phyloP scores from a whole-genome alignment of 495 filamentous ascomycete genomes.

The Xanthoparmelia taractica region DNA sequence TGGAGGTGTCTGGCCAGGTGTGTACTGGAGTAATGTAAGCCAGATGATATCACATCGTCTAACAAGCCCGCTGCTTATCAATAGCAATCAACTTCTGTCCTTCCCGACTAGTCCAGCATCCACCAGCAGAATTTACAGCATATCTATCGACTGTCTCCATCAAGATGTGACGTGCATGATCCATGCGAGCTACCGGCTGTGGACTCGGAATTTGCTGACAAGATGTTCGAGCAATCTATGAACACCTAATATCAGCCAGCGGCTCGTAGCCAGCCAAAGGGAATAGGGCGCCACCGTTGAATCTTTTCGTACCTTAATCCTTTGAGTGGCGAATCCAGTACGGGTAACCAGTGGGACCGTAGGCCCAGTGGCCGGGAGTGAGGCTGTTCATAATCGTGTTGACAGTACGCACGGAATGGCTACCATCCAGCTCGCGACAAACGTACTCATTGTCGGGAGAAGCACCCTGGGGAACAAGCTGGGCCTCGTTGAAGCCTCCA shows the following conservation, averaged over 20 bases:
- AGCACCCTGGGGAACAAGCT: constrained; percentile 14
- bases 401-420: constrained; percentile 25
- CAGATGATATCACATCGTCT: background rate
- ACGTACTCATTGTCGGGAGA: constrained; percentile 21
- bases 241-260: background rate
- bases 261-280: background rate
- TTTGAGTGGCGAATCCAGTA: constrained; percentile 22
- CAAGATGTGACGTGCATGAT: background rate
- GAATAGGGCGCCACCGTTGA: background rate
- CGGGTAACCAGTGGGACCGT: constrained; percentile 15
- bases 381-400: constrained; percentile 24
- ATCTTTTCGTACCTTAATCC: background rate
- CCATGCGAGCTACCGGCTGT: background rate
- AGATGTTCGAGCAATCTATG: background rate
- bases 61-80: background rate
- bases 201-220: background rate
- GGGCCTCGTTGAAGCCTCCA: constrained; percentile 1
- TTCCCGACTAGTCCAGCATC: background rate
- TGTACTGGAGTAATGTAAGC: background rate
- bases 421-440: constrained; percentile 28
- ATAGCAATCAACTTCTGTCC: background rate
- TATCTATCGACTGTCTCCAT: background rate
- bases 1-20: background rate
- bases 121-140: background rate
- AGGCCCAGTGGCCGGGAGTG: constrained; percentile 28